A percentile compares a stretch with the other conserved stretches of the same genome.
Conservation (phyloP, 2,329 filamentous ascomycete species). For the Dactylella cylindrospora region DNA sequence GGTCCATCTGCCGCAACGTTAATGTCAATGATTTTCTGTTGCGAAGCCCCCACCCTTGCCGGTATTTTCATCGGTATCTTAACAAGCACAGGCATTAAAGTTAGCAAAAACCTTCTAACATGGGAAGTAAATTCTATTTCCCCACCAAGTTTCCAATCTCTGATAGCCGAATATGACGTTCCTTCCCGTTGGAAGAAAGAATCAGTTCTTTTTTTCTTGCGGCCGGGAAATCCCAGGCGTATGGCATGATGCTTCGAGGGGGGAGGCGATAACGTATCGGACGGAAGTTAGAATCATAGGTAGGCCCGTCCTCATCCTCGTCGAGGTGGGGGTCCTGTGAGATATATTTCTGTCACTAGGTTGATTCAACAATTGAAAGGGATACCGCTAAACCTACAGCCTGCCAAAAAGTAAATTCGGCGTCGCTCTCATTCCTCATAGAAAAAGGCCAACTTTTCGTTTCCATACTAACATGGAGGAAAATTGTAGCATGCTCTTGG, state of each 20-base stretch:
- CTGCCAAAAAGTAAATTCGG: constrained; percentile 95
- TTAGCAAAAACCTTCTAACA: background rate
- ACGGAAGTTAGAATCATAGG: constrained; percentile 75
- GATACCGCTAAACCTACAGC: constrained; percentile 56
- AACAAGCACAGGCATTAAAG: background rate
- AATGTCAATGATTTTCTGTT: constrained; percentile 89
- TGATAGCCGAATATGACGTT: constrained; percentile 88
- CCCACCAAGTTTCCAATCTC: constrained; percentile 89
- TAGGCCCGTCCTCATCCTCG: constrained; percentile 79
- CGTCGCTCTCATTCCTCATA: constrained; percentile 96
- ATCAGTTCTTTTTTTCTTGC: constrained; percentile 95
- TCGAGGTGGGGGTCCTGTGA: constrained; percentile 76
- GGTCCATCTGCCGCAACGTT: constrained; percentile 94
- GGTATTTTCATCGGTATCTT: constrained; percentile 76
- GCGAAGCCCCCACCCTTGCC: constrained; percentile 61
- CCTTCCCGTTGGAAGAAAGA: constrained; percentile 73
- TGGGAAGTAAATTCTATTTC: background rate
- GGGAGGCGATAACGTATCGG: constrained; percentile 90
- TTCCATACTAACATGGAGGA: constrained; percentile 85
- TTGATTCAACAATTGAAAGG: background rate
- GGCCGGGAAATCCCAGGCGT: constrained; percentile 98
- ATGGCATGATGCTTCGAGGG: constrained; percentile 96
- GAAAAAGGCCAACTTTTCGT: constrained; percentile 97
- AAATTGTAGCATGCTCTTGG: constrained; percentile 90
- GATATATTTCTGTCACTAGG: background rate